These are phyloP conservation scores for Dothistroma septosporum DNA, from an alignment of 2,329 filamentous ascomycete genomes.

Conservation along the genomic window DNA sequence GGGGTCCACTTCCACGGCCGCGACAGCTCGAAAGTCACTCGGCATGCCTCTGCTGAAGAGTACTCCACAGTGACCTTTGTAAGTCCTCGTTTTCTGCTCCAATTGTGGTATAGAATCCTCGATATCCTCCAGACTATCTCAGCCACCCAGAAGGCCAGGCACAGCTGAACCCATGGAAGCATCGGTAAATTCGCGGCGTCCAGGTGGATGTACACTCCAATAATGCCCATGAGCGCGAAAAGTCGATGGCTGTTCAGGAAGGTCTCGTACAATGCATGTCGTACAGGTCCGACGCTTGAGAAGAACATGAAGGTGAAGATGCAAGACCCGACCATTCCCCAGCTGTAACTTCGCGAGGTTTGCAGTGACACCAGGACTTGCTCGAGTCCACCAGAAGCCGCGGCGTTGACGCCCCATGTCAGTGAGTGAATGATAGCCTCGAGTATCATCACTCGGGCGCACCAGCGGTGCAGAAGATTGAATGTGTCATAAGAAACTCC, in stretches of 20 bases:
- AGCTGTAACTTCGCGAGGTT: constrained; percentile 60
- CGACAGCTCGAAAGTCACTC: constrained; percentile 57
- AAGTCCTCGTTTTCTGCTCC: constrained; percentile 45
- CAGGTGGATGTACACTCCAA: constrained; percentile 75
- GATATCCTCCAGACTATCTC: constrained; percentile 55
- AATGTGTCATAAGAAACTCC: constrained; percentile 94
- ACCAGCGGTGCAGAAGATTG: constrained; percentile 83
- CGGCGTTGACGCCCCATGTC: constrained; percentile 67
- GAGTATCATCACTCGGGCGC: constrained; percentile 67
- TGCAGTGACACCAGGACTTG: constrained; percentile 54
- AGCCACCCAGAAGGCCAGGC: constrained; percentile 70
- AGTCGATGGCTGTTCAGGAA: constrained; percentile 84
- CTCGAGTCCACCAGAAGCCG: constrained; percentile 57
- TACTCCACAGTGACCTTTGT: constrained; percentile 56
- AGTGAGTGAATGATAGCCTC: constrained; percentile 67
- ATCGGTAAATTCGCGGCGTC: constrained; percentile 62
- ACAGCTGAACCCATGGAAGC: constrained; percentile 67
- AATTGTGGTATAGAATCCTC: constrained; percentile 52
- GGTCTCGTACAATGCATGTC: constrained; percentile 94
- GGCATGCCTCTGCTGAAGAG: constrained; percentile 56
- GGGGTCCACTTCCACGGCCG: constrained; percentile 51
- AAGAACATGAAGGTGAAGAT: constrained; percentile 64
- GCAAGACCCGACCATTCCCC: constrained; percentile 57
- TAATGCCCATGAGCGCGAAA: constrained; percentile 63
- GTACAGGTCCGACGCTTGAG: constrained; percentile 70